phyloP scores from a whole-genome alignment of 2,329 filamentous ascomycete genomes.

The Alternaria solani region DNA sequence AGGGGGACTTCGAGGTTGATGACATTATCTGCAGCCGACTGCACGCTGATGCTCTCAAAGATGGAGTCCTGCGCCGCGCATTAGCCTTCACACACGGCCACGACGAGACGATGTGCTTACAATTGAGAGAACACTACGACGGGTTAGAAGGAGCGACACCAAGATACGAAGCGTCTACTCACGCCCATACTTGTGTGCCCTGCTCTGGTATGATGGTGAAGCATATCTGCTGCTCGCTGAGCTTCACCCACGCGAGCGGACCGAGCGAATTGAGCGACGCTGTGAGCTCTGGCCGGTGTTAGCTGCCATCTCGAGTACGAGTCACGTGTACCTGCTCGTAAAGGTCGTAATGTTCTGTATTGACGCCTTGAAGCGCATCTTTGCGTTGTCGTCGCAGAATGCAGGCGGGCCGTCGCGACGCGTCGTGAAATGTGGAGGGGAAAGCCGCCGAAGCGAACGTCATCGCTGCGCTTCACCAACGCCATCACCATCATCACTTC shows the following conservation, averaged over 20 bases:
- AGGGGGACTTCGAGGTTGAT: conserved; percentile 97
- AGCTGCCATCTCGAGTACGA: not conserved
- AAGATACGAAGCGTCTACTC: conserved; percentile 53
- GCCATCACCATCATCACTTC: not conserved
- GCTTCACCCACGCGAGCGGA: conserved; percentile 88
- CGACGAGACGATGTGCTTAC: conserved; percentile 46
- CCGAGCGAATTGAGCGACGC: conserved; percentile 72
- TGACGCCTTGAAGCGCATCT: conserved; percentile 63
- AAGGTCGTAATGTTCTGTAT: conserved; percentile 62
- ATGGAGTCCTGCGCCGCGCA: conserved; percentile 73
- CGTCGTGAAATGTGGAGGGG: conserved; percentile 21
- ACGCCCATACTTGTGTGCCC: conserved; percentile 97
- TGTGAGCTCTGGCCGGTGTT: conserved; percentile 61
- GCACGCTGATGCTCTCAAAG: conserved; percentile 86
- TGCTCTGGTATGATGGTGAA: conserved; percentile 96
- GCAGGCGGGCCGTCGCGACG: conserved; percentile 27
- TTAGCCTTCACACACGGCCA: conserved; percentile 20
- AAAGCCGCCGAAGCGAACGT: conserved; percentile 16
- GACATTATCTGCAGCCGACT: conserved; percentile 86
- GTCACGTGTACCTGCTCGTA: conserved; percentile 54
- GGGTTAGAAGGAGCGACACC: conserved; percentile 28
- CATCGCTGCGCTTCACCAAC: not conserved
- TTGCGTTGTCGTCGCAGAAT: conserved; percentile 23
- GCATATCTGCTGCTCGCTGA: conserved; percentile 85
- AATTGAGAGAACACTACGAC: conserved; percentile 51